phyloP scores from a whole-genome alignment of 2,329 filamentous ascomycete species.

The Neobulgaria alba region DNA sequence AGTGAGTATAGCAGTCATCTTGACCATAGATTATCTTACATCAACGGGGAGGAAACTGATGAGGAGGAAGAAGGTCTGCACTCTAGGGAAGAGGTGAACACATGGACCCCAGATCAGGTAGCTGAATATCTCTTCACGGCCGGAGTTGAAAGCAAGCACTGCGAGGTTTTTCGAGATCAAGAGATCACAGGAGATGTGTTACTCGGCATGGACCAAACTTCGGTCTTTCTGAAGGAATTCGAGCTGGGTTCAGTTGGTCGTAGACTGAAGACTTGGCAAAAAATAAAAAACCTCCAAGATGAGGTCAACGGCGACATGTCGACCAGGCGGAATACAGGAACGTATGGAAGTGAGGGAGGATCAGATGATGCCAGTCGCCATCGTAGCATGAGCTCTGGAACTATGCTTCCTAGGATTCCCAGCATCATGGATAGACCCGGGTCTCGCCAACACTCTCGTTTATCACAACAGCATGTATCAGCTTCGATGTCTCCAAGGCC shows the following conservation, averaged over 20 bases:
- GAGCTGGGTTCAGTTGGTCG: slow-evolving; percentile 76
- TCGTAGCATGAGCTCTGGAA: slow-evolving; percentile 33
- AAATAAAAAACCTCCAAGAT: slow-evolving; percentile 85
- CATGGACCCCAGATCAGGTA: slow-evolving; percentile 74
- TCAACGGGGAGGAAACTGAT: slow-evolving; percentile 90
- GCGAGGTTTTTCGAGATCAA: slow-evolving; percentile 89
- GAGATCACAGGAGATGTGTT: slow-evolving; percentile 93
- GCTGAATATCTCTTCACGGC: slow-evolving; percentile 80
- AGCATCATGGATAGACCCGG: slow-evolving; percentile 23
- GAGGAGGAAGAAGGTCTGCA: slow-evolving; percentile 75
- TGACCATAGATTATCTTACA: slow-evolving; percentile 75
- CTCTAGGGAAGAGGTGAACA: slow-evolving; percentile 63
- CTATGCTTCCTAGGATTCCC: slow-evolving; percentile 24
- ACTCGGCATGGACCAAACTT: slow-evolving; percentile 89
- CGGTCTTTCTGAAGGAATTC: slow-evolving; percentile 91
- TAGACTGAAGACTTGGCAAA: slow-evolving; percentile 91
- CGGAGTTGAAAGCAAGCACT: slow-evolving; percentile 82
- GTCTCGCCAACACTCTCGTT: slow-evolving; percentile 20
- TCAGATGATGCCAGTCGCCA: slow-evolving; percentile 42
- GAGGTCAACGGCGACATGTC: slow-evolving; percentile 56
- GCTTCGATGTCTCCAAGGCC: slow-evolving; percentile 30
- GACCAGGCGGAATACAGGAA: slow-evolving; percentile 45
- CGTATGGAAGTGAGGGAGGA: slow-evolving; percentile 50
- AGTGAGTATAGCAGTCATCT: slow-evolving; percentile 83
- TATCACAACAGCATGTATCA: slow-evolving; percentile 24